Conservation (phyloP, 2,329 filamentous ascomycete species). For the Colletotrichum zoysiae region DNA sequence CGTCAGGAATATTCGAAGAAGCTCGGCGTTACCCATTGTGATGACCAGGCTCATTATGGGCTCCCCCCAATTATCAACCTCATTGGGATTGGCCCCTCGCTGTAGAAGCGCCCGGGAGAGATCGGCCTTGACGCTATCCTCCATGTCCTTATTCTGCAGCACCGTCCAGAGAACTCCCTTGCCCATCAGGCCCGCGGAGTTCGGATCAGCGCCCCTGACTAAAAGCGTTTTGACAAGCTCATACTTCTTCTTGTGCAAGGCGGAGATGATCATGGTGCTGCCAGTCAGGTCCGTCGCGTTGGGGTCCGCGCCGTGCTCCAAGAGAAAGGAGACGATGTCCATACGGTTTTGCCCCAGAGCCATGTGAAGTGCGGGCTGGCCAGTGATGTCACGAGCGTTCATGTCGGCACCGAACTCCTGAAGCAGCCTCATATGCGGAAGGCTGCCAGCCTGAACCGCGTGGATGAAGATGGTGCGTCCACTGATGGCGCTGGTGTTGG, state of each 20-base stretch:
- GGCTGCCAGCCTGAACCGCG: constrained; percentile 45
- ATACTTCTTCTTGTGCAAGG: constrained; percentile 48
- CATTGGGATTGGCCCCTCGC: constrained; percentile 39
- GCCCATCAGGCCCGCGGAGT: constrained; percentile 32
- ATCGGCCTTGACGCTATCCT: constrained; percentile 27
- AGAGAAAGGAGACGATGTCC: constrained; percentile 51
- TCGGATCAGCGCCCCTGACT: constrained; percentile 44
- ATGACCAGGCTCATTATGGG: constrained; percentile 43
- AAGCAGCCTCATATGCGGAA: constrained; percentile 35
- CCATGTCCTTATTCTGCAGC: constrained; percentile 34
- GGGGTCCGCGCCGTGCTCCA: constrained; percentile 52
- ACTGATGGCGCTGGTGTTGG: constrained; percentile 47
- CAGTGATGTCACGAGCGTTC: constrained; percentile 45
- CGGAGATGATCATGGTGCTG: constrained; percentile 50
- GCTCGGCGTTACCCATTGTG: constrained; percentile 31
- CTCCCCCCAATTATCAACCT: constrained; percentile 46
- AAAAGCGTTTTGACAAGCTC: constrained; percentile 41
- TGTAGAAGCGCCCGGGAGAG: constrained; percentile 24
- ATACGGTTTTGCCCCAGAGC: constrained; percentile 46
- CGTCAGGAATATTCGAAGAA: constrained; percentile 37
- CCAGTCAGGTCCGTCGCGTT: constrained; percentile 49
- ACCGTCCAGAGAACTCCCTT: constrained; percentile 32
- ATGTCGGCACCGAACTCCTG: constrained; percentile 45
- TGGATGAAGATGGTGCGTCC: constrained; percentile 49
- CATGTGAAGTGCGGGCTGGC: constrained; percentile 45